Percentiles rank a stretch among this genome's conserved stretches.
Conservation (phyloP, 768 basidiomycete genomes). For the Pleurotus tuber-regium region DNA sequence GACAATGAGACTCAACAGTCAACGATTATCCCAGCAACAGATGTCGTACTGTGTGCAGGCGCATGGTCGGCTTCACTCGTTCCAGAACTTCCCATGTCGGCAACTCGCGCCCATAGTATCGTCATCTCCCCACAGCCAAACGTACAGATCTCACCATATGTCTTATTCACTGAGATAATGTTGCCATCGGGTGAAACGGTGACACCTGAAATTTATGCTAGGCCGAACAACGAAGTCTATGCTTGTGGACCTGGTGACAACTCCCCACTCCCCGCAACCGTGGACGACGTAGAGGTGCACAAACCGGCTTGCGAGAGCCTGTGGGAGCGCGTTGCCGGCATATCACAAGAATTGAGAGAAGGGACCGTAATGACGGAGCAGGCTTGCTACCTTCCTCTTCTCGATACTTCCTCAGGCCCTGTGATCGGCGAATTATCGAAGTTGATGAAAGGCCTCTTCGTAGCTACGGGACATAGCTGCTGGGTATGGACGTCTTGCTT, state of each 20-base stretch:
- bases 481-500: constrained; percentile 48
- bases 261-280: constrained; percentile 60
- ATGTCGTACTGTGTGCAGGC: constrained; percentile 79
- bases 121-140: constrained; percentile 49
- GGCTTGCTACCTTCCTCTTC: constrained; percentile 79
- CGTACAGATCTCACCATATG: constrained; percentile 63
- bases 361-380: constrained; percentile 50
- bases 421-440: constrained; percentile 62
- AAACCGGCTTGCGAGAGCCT: constrained; percentile 52
- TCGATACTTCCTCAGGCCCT: constrained; percentile 54
- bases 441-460: constrained; percentile 60
- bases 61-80: constrained; percentile 77
- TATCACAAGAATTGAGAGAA: constrained; percentile 54
- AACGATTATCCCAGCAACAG: constrained; percentile 52
- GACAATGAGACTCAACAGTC: constrained; percentile 22
- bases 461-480: constrained; percentile 79
- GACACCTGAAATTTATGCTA: constrained; percentile 71
- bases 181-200: constrained; percentile 22
- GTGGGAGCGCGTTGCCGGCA: constrained; percentile 53
- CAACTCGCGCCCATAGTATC: constrained; percentile 72
- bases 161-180: constrained; percentile 78
- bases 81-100: constrained; percentile 53
- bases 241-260: constrained; percentile 82
- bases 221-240: constrained; percentile 64
- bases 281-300: constrained; percentile 71